phyloP scores from a whole-genome alignment of 1,284 basidiomycete genomes.

The Malassezia arunalokei region DNA sequence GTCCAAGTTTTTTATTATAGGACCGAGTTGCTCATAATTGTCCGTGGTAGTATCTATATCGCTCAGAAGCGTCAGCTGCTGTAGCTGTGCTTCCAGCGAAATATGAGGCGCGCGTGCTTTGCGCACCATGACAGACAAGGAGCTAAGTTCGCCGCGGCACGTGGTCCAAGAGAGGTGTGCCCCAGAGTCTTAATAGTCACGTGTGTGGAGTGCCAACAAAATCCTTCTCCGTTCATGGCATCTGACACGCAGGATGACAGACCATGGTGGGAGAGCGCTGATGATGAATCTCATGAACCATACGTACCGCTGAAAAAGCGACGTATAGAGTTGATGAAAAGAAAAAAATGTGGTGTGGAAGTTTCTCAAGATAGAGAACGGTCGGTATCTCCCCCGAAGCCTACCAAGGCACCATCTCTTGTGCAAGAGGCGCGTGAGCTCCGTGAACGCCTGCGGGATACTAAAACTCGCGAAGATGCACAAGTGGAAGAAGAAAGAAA shows the following conservation, averaged over 20 bases:
- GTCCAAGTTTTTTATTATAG: slow-evolving; percentile 56
- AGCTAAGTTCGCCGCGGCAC: neutral
- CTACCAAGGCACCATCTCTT: slow-evolving; percentile 49
- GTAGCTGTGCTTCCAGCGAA: slow-evolving; percentile 42
- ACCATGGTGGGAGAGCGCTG: slow-evolving; percentile 24
- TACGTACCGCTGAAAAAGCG: slow-evolving; percentile 81
- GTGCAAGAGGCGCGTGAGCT: slow-evolving; percentile 50
- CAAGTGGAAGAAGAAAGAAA: slow-evolving; percentile 76
- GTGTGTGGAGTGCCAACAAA: slow-evolving; percentile 1
- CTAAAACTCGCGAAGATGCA: slow-evolving; percentile 61
- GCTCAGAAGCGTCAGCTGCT: slow-evolving; percentile 42
- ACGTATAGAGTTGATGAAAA: slow-evolving; percentile 60
- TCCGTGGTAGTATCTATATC: slow-evolving; percentile 39
- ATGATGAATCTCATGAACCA: slow-evolving; percentile 51
- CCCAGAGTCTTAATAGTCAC: neutral
- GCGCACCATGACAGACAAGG: slow-evolving; percentile 17
- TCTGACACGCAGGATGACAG: slow-evolving; percentile 1
- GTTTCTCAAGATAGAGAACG: too few relatives aligned
- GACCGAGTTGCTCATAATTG: slow-evolving; percentile 45
- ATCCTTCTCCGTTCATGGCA: neutral
- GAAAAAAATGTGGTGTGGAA: slow-evolving; percentile 26
- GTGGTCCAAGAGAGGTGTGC: neutral
- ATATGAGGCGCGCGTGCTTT: slow-evolving; percentile 27
- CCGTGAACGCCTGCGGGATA: slow-evolving; percentile 57
- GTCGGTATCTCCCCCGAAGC: too few relatives aligned